Conservation (phyloP, 176 grass and related monocot genomes). For the Thinopyrum elongatum region DNA sequence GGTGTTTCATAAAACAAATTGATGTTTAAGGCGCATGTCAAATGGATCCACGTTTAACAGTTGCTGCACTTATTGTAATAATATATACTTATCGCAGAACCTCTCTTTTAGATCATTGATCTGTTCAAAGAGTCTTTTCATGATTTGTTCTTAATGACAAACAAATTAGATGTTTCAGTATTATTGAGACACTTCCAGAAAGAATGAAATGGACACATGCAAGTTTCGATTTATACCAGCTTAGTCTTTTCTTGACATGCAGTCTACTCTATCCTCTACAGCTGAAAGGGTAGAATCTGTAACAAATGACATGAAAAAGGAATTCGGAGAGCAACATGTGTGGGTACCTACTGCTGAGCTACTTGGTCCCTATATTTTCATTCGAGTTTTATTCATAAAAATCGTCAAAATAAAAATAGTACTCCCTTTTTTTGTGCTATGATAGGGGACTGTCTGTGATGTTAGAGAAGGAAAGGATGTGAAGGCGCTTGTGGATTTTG, state of each 20-base stretch:
- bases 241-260: constrained; percentile 53
- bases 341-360: constrained; percentile 76
- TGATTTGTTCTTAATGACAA: neutral
- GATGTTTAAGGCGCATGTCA: neutral
- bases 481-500: constrained; percentile 79
- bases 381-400: neutral
- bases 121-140: neutral
- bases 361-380: constrained; percentile 25
- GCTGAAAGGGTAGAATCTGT: constrained; percentile 80
- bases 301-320: constrained; percentile 57
- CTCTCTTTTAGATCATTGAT: neutral
- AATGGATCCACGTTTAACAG: neutral
- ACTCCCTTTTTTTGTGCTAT: constrained; percentile 22
- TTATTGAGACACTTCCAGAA: neutral
- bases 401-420: constrained; percentile 11
- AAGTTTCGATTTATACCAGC: constrained; percentile 35
- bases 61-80: neutral
- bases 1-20: neutral
- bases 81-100: neutral
- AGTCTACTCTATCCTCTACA: constrained; percentile 53
- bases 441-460: constrained; percentile 85
- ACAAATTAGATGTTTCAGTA: neutral
- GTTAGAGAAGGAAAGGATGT: constrained; percentile 90
- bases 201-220: neutral
- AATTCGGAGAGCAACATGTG: constrained; percentile 92